A percentile compares a stretch with the other conserved stretches of the same genome.
phyloP scores from a whole-genome alignment of 2,329 filamentous ascomycete genomes.

The Cordyceps farinosa region DNA sequence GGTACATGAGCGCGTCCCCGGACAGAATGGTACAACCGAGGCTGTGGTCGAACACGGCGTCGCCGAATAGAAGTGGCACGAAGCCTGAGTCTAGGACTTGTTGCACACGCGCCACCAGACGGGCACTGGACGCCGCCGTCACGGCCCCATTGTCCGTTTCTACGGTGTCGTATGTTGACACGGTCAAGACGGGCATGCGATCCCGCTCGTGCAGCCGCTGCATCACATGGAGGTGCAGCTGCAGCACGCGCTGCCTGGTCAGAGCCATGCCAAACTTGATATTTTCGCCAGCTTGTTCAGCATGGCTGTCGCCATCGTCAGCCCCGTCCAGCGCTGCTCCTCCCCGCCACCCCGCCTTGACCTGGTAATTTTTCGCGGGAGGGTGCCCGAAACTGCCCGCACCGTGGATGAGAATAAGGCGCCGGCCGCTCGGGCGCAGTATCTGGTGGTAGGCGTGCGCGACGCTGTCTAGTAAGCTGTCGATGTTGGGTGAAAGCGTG shows the following conservation, averaged over 20 bases:
- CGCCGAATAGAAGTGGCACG: slow-evolving; percentile 16
- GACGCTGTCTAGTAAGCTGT: slow-evolving; percentile 6
- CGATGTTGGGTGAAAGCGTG: slow-evolving; percentile 8
- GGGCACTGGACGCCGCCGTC: background rate
- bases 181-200: slow-evolving; percentile 12
- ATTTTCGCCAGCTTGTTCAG: background rate
- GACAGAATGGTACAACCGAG: slow-evolving; percentile 13
- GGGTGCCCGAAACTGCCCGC: slow-evolving; percentile 19
- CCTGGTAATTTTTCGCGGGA: slow-evolving; percentile 16
- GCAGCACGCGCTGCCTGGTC: slow-evolving; percentile 16
- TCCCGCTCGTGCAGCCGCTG: slow-evolving; percentile 7
- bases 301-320: background rate
- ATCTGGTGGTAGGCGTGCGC: slow-evolving; percentile 10
- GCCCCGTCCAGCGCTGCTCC: too few relatives aligned
- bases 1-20: slow-evolving; percentile 17
- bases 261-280: slow-evolving; percentile 18
- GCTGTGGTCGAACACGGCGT: slow-evolving; percentile 13
- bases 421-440: background rate
- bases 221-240: slow-evolving; percentile 10
- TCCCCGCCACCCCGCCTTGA: slow-evolving; percentile 15
- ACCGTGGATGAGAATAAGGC: slow-evolving; percentile 13
- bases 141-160: slow-evolving; percentile 10
- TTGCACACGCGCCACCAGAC: slow-evolving; percentile 8
- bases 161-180: slow-evolving; percentile 17
- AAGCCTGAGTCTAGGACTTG: slow-evolving; percentile 7